phyloP scores from a whole-genome alignment of 2,329 filamentous ascomycete species.

The Venturia effusa region DNA sequence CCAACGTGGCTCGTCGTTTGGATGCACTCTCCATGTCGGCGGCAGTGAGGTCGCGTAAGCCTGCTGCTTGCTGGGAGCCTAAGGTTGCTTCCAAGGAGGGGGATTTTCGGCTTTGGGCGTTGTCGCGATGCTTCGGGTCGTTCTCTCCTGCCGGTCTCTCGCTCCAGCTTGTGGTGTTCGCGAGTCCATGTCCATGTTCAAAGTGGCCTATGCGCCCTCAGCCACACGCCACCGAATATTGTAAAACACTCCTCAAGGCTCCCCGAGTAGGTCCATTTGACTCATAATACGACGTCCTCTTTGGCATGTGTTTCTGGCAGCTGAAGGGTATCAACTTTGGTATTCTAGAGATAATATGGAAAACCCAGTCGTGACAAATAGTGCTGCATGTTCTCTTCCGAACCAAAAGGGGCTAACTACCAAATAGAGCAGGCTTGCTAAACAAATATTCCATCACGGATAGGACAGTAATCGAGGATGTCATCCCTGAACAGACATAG shows the following conservation, averaged over 20 bases:
- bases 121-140: not conserved
- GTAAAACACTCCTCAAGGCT: no score
- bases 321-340: not conserved
- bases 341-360: not conserved
- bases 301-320: no score
- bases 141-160: no score
- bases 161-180: not conserved
- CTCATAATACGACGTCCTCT: no score
- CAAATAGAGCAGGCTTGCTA: not conserved
- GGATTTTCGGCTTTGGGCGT: not conserved
- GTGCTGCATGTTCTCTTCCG: not conserved
- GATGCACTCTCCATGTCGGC: slow-evolving; percentile 5
- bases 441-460: not conserved
- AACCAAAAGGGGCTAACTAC: not conserved
- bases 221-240: no score
- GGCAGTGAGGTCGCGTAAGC: not conserved
- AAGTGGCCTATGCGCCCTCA: no score
- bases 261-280: no score
- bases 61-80: not conserved
- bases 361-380: not conserved
- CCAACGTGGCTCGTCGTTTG: slow-evolving; percentile 1
- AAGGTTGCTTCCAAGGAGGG: not conserved
- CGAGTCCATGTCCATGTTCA: not conserved
- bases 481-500: not conserved
- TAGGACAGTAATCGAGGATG: not conserved